Base-by-base conservation (phyloP, 305 asterid genomes). In the Stenogyne calaminthoides region DNA sequence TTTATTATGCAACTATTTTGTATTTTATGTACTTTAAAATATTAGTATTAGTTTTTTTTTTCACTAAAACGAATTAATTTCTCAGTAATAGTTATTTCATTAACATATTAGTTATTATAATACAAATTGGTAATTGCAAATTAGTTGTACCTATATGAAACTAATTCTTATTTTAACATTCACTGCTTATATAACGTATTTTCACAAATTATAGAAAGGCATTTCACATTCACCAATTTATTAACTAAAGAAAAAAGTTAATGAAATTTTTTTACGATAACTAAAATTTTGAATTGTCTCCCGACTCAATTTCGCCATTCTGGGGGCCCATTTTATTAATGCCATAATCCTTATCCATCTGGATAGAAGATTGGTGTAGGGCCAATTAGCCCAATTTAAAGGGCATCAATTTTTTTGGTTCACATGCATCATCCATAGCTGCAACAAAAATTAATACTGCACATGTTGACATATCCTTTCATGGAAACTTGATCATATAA, bases 341-440 rank as follows among this genome's bases (percentile, higher is more conserved):
- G 62, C 16, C 42, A 37, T 59, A 52, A 32, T 74, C 76, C 70
- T 78, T 84, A 62, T 49, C 56, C 56, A 15, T 56, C 71, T 74
- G 78, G 19, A 19, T 37, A 34, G 9, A 64, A 51, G 52, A 51
- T 39, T 58, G 32, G 74, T 64, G 89, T 67, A 86, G 60, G 69
- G 60, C 36, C 60, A 36, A 15, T 6, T 49, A 19, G 56, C 56
- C 56, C 56, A 49, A 49, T 49, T 15, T 6, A 88, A 86, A 52
- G 11, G 32, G 60, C n/a, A 54, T 54, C 32, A 54, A 54, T 9
- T 88, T 65, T 86, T 86, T 84, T 77, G 86, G 69, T 77, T 78
- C 89, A 84, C 86, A 82, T 84, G 91, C 81, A 78, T 65, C 73
- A 78, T 61, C 73, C 83, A 73, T 77, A 62, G 70, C 72, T 66